These are phyloP conservation scores for Cyclotella sp. DNA, from an alignment of 108 stramenopile species.

Conservation along the genomic window DNA sequence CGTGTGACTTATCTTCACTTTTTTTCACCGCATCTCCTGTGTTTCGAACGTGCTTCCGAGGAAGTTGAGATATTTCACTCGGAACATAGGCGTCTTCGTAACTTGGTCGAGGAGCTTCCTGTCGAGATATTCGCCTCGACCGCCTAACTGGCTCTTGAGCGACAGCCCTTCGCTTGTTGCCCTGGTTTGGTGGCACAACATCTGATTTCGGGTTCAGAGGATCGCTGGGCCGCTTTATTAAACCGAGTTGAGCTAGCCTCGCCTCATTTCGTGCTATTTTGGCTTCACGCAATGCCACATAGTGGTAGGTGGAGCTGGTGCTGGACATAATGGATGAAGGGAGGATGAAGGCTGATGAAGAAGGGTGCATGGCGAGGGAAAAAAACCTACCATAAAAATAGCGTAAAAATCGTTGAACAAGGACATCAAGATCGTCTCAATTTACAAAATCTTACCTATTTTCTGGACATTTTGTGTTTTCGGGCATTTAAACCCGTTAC, in stretches of 20 bases:
- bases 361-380: no score
- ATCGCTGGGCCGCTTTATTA: constrained; percentile 30
- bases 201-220: neutral
- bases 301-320: constrained; percentile 45
- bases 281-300: constrained; percentile 61
- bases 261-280: constrained; percentile 80
- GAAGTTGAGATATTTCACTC: neutral
- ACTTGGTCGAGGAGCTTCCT: neutral
- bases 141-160: constrained; percentile 21
- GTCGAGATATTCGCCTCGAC: constrained; percentile 23
- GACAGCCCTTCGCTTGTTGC: neutral
- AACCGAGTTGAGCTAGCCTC: constrained; percentile 66
- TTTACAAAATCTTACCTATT: no score
- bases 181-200: neutral
- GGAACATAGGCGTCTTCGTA: neutral
- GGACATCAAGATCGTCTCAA: no score
- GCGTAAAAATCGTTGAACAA: no score
- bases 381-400: no score
- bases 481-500: no score
- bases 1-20: neutral
- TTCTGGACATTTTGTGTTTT: no score
- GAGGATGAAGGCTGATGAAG: no score
- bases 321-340: neutral
- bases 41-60: no score
- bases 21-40: neutral